A percentile compares a stretch with the other conserved stretches of the same genome.
These are phyloP conservation scores for Thuidium tamariscinum DNA, from an alignment of 225 moss, liverwort and hornwort genomes.

Conservation along the genomic window DNA sequence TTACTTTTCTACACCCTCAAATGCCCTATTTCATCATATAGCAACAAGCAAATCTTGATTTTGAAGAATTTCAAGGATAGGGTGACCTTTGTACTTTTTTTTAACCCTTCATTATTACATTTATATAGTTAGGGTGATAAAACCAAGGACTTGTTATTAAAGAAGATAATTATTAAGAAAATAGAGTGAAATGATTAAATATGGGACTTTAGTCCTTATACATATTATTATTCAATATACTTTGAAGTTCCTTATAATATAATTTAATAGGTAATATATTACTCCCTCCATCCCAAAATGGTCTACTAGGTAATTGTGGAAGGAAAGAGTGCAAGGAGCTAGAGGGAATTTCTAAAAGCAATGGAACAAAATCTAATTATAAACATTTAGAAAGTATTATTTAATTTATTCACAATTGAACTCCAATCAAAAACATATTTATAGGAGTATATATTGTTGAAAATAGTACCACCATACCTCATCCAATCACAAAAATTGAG, in stretches of 20 bases:
- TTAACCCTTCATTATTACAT: background rate
- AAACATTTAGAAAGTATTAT: too few species aligned
- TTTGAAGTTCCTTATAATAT: background rate
- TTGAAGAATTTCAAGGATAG: background rate
- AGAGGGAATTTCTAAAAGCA: too few species aligned
- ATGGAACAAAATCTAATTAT: too few species aligned
- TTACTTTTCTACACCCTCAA: background rate
- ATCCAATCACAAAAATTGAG: too few species aligned
- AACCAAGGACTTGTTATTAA: background rate
- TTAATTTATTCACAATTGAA: too few species aligned
- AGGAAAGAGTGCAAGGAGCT: too few species aligned
- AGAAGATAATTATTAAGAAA: background rate
- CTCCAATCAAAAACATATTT: too few species aligned
- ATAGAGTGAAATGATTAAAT: fast-evolving
- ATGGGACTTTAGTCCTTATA: background rate
- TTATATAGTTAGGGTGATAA: too few species aligned
- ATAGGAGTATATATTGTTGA: too few species aligned
- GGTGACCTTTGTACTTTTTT: background rate
- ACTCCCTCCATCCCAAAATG: too few species aligned
- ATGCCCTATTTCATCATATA: background rate
- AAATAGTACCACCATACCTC: too few species aligned
- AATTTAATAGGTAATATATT: background rate
- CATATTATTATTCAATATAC: background rate
- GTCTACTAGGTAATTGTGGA: too few species aligned
- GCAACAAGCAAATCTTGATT: background rate